Evolutionary conservation across 495 filamentous ascomycete species (phyloP), one percentile per base, ranked within the genome.

Genomic region (Talaromyces thailandensis): DNA sequence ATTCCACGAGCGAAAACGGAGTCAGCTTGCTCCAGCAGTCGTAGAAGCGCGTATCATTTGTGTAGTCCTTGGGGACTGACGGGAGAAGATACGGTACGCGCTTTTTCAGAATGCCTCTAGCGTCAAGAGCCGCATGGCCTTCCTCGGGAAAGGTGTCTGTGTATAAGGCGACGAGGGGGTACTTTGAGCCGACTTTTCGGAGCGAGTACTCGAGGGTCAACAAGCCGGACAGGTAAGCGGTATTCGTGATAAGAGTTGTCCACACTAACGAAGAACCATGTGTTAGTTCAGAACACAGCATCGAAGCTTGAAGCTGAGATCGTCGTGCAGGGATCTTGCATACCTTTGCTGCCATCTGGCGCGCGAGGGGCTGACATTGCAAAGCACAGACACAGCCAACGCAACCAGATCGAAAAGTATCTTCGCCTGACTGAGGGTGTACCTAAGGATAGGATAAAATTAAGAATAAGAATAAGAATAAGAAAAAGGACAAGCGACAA

Each of bases 1-100:
- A 93, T 64, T 89, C 82, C 12, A 74, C 73, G 7, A 93, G 77
- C 12, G 82, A 82, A 68, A 93, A 95, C 1, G 85, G 82, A 16
- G 84, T 84, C n/a, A 95, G 80, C 73, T 95, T 95, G 70, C 78
- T 87, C 89, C 90, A 95, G 80, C 84, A 87, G 66, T 92, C 89
- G 70, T 88, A 85, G 76, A 95, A 93, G 35, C 91, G 81, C 53
- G 82, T 78, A 68, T 93, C 89, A 48, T 87, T 79, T 63, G 65
- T 72, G 71, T 76, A 87, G 70, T 86, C 80, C 61, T 85, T 86
- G 32, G 74, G 65, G 0, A 73, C 68, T 0, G 76, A 76, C 0
- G 89, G 89, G 7, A 85, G 72, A 1, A 93, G 79, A 68, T 88
- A 85, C 0, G 81, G 77, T 61, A 91, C 79, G 37, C 73, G 81